Percentiles rank a stretch among this genome's conserved stretches.
phyloP scores from a whole-genome alignment of 2,329 filamentous ascomycete species.

The Aspergillus arachidicola region DNA sequence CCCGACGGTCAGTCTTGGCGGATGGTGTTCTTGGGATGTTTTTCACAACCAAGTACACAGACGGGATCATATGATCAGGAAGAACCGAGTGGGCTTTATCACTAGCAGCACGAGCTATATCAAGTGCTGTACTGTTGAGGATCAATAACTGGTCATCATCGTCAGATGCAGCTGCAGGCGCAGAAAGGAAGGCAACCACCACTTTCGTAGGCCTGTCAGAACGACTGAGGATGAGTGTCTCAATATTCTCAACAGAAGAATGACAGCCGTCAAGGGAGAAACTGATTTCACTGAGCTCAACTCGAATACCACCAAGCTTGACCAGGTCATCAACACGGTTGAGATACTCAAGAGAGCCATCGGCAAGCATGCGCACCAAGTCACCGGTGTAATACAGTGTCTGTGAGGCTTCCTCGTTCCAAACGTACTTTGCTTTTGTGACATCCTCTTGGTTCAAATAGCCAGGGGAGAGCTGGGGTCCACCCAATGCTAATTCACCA shows the following conservation, averaged over 20 bases:
- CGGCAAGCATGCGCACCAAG: conserved; percentile 29
- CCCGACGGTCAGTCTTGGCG: conserved; percentile 38
- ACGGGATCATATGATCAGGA: conserved; percentile 39
- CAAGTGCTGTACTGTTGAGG: conserved; percentile 19
- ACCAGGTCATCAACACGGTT: conserved; percentile 31
- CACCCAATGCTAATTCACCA: conserved; percentile 34
- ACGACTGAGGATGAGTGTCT: conserved; percentile 33
- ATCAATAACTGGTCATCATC: conserved; percentile 14
- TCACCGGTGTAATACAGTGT: conserved; percentile 39
- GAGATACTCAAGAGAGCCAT: conserved; percentile 30
- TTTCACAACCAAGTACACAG: conserved; percentile 32
- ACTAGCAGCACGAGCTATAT: conserved; percentile 27
- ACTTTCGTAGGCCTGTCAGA: conserved; percentile 35
- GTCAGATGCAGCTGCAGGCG: conserved; percentile 18
- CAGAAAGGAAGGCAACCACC: conserved; percentile 39
- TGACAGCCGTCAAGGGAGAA: conserved; percentile 36
- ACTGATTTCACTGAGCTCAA: conserved; percentile 36
- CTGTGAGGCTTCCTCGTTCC: conserved; percentile 28
- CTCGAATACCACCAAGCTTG: conserved; percentile 30
- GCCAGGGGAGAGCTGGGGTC: conserved; percentile 32
- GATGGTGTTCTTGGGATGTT: conserved; percentile 34
- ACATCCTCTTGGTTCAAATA: conserved; percentile 35
- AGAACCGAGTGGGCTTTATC: conserved; percentile 23
- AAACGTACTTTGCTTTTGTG: conserved; percentile 33
- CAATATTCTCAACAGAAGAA: conserved; percentile 33